Conservation (phyloP, 805 yeast genomes). For the Wickerhamomyces rabaulensis region DNA sequence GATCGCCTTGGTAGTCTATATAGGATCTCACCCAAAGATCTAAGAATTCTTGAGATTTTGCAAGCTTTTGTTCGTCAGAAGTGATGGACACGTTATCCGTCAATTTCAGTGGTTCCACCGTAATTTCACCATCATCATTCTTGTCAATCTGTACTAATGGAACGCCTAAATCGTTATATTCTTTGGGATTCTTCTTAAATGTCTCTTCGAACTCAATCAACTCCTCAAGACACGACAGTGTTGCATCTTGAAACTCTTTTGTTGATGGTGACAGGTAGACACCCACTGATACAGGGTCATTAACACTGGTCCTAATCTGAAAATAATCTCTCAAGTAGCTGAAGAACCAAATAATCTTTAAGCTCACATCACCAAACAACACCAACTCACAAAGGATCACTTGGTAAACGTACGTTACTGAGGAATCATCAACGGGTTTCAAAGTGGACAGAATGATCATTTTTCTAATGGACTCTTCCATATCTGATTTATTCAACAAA, state of each 20-base stretch:
- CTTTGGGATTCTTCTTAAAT: background rate
- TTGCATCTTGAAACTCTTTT: background rate
- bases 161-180: background rate
- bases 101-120: background rate
- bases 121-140: background rate
- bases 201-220: background rate
- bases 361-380: conserved; percentile 39
- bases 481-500: background rate
- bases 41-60: conserved; percentile 4
- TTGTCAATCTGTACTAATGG: background rate
- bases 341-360: conserved; percentile 39
- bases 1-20: background rate
- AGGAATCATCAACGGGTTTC: conserved; percentile 32
- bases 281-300: background rate
- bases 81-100: background rate
- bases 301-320: background rate
- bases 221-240: background rate
- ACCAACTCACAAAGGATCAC: conserved; percentile 38
- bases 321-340: conserved; percentile 29
- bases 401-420: conserved; percentile 28
- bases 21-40: conserved; percentile 9
- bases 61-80: background rate
- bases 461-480: conserved; percentile 13
- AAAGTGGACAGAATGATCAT: conserved; percentile 12
- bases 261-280: background rate